Base-by-base conservation (phyloP, 2,329 filamentous ascomycete species). In the Colletotrichum aenigma region DNA sequence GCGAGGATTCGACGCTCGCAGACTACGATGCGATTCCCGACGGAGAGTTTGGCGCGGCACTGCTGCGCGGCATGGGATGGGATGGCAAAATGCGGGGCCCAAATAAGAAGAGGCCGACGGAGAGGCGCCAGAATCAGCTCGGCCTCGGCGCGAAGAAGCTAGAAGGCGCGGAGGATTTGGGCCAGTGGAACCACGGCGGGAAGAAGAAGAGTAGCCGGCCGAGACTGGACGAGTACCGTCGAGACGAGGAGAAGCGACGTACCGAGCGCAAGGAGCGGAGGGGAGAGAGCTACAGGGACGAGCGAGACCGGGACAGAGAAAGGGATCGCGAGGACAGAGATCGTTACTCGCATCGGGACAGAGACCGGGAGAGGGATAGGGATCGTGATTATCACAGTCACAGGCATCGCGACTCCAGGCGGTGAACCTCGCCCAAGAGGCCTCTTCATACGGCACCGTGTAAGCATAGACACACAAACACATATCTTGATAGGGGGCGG, bases 41-140 rank as follows among this genome's bases (percentile, higher is more conserved):
- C 18, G 96, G 98, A 79, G 96, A 98, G 80, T 99, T 98, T 78
- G 97, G 97, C 9, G 94, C 96, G 21, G 96, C 96, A 1, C 89
- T 98, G 78, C 89, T 99, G 43, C 92, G 96, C 36, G 96, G 96
- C 12, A 98, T 98, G 94, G 97, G 97, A 10, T 98, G 96, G 96
- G 96, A 98, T 87, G 93, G 86, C 84, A 90, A 92, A 70, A 87
- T 89, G 76, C 85, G 88, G 62, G 89, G 88, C 3, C 84, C 87
- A 4, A 88, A 85, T 61, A 83, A 86, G 7, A 94, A 94, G 78
- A 88, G 92, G 43, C 93, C 91, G 77, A 88, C 93, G 16, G 93
- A 94, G 81, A 90, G 93, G 67, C 91, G 96, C 66, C 93, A 95
- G 18, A 95, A 95, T 74, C 90, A 97, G 71, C 88, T 98, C 12